These are phyloP conservation scores for Hibiscus syriacus DNA, from an alignment of 345 rosid species.

Conservation along the genomic window DNA sequence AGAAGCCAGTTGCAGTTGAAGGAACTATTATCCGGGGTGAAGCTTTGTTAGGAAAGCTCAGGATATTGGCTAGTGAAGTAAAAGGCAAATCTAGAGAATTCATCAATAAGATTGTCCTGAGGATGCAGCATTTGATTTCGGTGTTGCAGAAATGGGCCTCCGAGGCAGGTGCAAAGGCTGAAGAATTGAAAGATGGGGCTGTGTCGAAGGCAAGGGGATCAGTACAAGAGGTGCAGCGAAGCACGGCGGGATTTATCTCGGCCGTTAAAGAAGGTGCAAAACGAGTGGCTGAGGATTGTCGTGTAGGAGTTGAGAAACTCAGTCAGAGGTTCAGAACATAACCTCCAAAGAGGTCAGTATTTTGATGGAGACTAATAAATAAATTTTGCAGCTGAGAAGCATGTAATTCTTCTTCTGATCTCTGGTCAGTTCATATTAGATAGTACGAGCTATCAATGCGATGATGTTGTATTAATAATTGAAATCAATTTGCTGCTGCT, in stretches of 20 bases:
- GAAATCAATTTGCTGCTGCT: neutral
- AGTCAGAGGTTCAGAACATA: conserved; percentile 56
- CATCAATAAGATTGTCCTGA: conserved; percentile 39
- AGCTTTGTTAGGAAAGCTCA: conserved; percentile 46
- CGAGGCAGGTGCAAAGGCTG: conserved; percentile 22
- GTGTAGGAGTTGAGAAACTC: conserved; percentile 58
- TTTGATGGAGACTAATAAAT: conserved; percentile 6
- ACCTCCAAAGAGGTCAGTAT: neutral
- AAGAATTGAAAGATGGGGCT: conserved; percentile 22
- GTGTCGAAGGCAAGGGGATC: conserved; percentile 32
- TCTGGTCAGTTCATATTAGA: neutral
- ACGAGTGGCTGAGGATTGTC: conserved; percentile 54
- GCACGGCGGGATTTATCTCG: conserved; percentile 29
- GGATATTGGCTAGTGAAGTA: conserved; percentile 43
- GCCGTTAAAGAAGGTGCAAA: conserved; percentile 49
- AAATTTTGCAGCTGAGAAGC: conserved; percentile 9
- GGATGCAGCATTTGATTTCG: conserved; percentile 34
- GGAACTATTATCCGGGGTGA: conserved; percentile 56
- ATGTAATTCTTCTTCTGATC: neutral
- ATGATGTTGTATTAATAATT: neutral
- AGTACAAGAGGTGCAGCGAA: conserved; percentile 46
- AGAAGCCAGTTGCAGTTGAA: conserved; percentile 43
- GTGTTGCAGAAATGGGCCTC: conserved; percentile 35
- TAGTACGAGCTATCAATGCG: neutral
- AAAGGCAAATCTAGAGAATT: conserved; percentile 45